Percentiles rank a stretch among this genome's conserved stretches.
Evolutionary conservation across 179 eudicot genomes (phyloP).

Genomic region (Silene coronaria): DNA sequence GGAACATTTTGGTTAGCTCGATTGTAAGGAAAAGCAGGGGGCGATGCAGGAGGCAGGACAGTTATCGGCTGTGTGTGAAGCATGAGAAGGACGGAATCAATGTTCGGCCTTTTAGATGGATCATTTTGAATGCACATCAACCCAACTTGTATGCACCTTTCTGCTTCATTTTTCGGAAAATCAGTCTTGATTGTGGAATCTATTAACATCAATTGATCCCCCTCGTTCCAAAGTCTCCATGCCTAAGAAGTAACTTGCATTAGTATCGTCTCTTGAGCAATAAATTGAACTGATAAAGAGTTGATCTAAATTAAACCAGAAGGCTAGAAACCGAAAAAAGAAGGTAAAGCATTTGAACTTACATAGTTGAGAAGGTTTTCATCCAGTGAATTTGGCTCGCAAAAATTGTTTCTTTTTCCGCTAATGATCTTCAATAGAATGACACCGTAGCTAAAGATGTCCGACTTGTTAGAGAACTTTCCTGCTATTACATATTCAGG

Average conservation of each 20-base stretch:
- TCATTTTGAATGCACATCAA: constrained; percentile 40
- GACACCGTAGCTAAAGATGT: constrained; percentile 40
- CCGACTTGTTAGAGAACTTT: constrained; percentile 28
- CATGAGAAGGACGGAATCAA: constrained; percentile 30
- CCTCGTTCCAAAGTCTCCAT: constrained; percentile 42
- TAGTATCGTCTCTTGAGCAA: background rate
- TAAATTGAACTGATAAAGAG: too few relatives aligned
- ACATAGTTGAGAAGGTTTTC: constrained; percentile 34
- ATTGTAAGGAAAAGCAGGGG: constrained; percentile 19
- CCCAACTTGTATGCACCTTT: constrained; percentile 36
- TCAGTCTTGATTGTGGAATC: constrained; percentile 20
- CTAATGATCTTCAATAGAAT: constrained; percentile 34
- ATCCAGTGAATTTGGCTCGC: constrained; percentile 17
- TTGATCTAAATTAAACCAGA: too few relatives aligned
- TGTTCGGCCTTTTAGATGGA: constrained; percentile 30
- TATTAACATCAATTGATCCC: constrained; percentile 13
- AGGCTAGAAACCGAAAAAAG: too few relatives aligned
- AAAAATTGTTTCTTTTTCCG: constrained; percentile 23
- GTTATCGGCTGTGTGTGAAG: constrained; percentile 21
- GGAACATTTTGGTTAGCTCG: background rate
- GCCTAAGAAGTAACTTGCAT: constrained; percentile 20
- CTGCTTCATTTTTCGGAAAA: constrained; percentile 20
- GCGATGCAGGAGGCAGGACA: constrained; percentile 19
- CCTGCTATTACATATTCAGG: constrained; percentile 33
- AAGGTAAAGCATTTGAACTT: constrained; percentile 7